Base-by-base conservation (phyloP, 2,329 filamentous ascomycete genomes). In the Aspergillus fructus region DNA sequence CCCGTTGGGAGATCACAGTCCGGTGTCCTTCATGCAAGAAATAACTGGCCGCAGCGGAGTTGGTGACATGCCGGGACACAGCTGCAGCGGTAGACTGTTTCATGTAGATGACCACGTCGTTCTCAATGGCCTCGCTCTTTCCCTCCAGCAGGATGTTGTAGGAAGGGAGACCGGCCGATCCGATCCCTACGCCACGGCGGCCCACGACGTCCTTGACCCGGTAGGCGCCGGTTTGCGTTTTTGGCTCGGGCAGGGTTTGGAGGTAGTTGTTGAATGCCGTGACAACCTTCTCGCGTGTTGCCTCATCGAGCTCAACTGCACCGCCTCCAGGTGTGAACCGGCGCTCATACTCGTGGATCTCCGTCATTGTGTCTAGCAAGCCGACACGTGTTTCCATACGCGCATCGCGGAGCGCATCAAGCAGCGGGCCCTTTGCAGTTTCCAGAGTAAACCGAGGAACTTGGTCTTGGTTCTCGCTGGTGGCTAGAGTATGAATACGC, bases 41-140 rank as follows among this genome's bases (percentile, higher is more conserved):
- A 45, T 63, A 63, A 5, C 24, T 24, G 8, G 49, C 30, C 13
- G 56, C 58, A 2, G 59, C 48, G 27, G 51, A n/a, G 42, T 63
- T 56, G 11, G 47, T 42, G 19, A 62, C 58, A 27, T 63, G 56
- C 15, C 51, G 23, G 2, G 59, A 58, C 11, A 56, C 59, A 5
- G 61, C 61, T 3, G 61, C 56, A 9, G 56, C 17, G 2, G 49
- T 37, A 2, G 59, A 55, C 48, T 63, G 61, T 48, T 63, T 63
- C 51, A 63, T 62, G 59, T 62, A 63, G 5, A 63, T 62, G 13
- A 63, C 54, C 21, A 63, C 57, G 37, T 63, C 61, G 43, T 63
- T 62, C 46, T 63, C 61, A 27, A 63, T 34, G 2, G 61, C 61
- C 24, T 63, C 61, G 47, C 53, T 61, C 34, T 63, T 58, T 3